A percentile compares a stretch with the other conserved stretches of the same genome.
These are phyloP conservation scores for Speleostelium caveatum DNA, from an alignment of 78 protist genomes.

Conservation along the genomic window DNA sequence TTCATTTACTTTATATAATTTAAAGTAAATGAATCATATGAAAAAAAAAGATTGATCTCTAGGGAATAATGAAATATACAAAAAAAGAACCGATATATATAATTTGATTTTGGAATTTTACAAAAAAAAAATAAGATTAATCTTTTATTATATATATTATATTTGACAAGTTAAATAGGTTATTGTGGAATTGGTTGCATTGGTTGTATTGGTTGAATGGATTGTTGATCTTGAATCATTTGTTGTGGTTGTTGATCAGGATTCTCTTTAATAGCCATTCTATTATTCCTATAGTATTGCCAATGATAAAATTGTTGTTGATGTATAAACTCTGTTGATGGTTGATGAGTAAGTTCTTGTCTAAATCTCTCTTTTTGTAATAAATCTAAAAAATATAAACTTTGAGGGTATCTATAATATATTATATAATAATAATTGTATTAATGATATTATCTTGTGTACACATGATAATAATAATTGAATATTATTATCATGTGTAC, in stretches of 20 bases:
- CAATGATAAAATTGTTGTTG: constrained; percentile 82
- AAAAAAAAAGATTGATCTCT: too few relatives aligned
- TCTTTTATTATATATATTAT: too few relatives aligned
- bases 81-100: too few relatives aligned
- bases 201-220: not conserved
- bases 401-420: constrained; percentile 68
- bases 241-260: constrained; percentile 4
- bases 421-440: too few relatives aligned
- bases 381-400: constrained; percentile 52
- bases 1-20: too few relatives aligned
- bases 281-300: constrained; percentile 78
- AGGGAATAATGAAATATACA: too few relatives aligned
- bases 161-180: too few relatives aligned
- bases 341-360: constrained; percentile 37
- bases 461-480: not conserved
- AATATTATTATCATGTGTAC: constrained; percentile 1
- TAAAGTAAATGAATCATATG: not conserved
- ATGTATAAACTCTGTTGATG: constrained; percentile 59
- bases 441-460: not conserved
- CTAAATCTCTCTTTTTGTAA: constrained; percentile 73
- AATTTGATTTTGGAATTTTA: too few relatives aligned
- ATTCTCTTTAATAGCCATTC: constrained; percentile 43
- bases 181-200: not conserved
- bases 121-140: too few relatives aligned
- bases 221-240: not conserved